Base-by-base conservation (phyloP, 768 basidiomycete species). In the Russula sp. region DNA sequence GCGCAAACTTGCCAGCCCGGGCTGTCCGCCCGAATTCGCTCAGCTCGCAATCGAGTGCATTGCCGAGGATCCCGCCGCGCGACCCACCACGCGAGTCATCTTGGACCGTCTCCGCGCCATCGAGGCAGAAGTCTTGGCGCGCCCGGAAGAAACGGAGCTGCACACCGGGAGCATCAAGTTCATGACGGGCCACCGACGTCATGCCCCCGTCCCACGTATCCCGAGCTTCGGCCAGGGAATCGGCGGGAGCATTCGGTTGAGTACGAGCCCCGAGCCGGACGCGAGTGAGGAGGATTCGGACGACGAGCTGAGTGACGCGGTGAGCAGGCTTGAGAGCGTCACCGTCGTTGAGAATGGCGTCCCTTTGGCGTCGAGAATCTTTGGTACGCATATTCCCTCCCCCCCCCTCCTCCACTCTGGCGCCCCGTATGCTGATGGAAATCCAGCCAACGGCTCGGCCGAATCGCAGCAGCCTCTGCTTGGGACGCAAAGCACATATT, bases 121-220 rank as follows among this genome's bases (percentile, higher is more conserved):
- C 50, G 97, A 99, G 74, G 80, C 85, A 0, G 90, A 95, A 67
- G 85, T 98, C 4, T 76, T 95, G 8, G 73, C 82, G 11, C 80
- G 88, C 6, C 81, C 85, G 1, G 79, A 77, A 9, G 86, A 88
- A 64, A 84, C 85, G 37, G 86, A 89, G 64, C 78, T 84, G 49
- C 89, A 94, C 73, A 81, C 95, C 39, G 93, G 94, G 7, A 93
- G 89, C 63, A 78, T 97, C 75, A 88, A 86, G 68, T 88, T 96
- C 63, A 82, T 95, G 78, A 83, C 85, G 0, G 83, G 84, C 10
- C 78, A 79, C 4, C 87, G 83, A 72, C 80, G 87, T 18, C 82
- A 84, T 8, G 74, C 75, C 13, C 74, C 75, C 4, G 83, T 77
- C 0, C 89, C 86, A n/a, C 79, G 92, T 16, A 94, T 94, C 63